phyloP scores from a whole-genome alignment of 1,139 yeast species.

The Magnusiomyces tetraspermus region DNA sequence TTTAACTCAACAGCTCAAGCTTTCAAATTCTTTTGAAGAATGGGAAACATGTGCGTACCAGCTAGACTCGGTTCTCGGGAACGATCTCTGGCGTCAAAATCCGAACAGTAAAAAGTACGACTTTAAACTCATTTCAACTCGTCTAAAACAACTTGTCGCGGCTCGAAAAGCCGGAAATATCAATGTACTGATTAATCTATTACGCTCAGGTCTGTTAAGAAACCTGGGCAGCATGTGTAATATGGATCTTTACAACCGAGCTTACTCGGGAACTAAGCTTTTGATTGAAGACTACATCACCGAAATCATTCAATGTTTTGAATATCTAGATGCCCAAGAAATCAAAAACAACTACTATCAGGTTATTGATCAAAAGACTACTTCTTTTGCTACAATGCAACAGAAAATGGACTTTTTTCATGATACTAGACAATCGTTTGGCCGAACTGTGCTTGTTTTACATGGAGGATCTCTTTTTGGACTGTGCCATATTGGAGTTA shows the following conservation, averaged over 20 bases:
- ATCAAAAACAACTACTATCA: neutral
- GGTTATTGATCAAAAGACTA: conserved; percentile 6
- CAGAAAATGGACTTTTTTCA: conserved; percentile 76
- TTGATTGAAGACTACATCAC: conserved; percentile 78
- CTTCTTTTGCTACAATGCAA: conserved; percentile 31
- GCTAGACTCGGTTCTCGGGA: conserved; percentile 30
- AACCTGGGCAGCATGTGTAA: conserved; percentile 90
- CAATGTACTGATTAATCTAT: conserved; percentile 51
- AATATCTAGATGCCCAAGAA: conserved; percentile 35
- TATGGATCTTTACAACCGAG: conserved; percentile 65
- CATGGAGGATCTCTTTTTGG: conserved; percentile 96
- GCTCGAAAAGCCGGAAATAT: conserved; percentile 57
- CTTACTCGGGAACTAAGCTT: conserved; percentile 79
- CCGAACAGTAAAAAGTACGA: conserved; percentile 78
- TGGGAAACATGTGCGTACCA: conserved; percentile 31
- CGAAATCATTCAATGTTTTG: conserved; percentile 64
- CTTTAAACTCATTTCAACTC: conserved; percentile 66
- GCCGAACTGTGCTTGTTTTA: conserved; percentile 77
- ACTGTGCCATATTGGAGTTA: conserved; percentile 85
- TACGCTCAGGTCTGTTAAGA: conserved; percentile 74
- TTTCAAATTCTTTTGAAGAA: conserved; percentile 25
- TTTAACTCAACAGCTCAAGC: conserved; percentile 19
- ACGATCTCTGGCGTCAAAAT: conserved; percentile 53
- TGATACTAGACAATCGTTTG: conserved; percentile 82
- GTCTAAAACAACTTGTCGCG: conserved; percentile 51